A percentile compares a stretch with the other conserved stretches of the same genome.
These are phyloP conservation scores for Candida adriatica DNA, from an alignment of 805 yeast genomes.

Conservation along the genomic window DNA sequence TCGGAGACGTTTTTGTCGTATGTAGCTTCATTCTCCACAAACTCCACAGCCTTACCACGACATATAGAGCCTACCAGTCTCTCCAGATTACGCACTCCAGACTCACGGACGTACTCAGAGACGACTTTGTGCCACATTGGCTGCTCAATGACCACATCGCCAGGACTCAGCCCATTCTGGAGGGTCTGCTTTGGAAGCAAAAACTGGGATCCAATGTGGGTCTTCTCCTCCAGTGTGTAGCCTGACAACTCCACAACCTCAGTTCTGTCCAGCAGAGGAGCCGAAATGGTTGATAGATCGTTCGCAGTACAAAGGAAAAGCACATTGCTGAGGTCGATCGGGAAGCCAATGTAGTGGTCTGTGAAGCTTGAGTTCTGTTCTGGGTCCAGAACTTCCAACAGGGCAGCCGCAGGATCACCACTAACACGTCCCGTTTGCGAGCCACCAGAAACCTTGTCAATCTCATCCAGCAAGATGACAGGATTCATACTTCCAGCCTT, in stretches of 20 bases:
- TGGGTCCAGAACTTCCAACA: slow-evolving; percentile 83
- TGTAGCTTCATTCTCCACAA: slow-evolving; percentile 19
- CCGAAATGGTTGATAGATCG: slow-evolving; percentile 60
- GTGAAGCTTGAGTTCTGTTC: slow-evolving; percentile 74
- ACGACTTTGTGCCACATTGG: slow-evolving; percentile 57
- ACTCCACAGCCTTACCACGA: slow-evolving; percentile 76
- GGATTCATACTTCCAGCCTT: slow-evolving; percentile 77
- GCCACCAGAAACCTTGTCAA: slow-evolving; percentile 69
- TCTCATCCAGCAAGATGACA: slow-evolving; percentile 75
- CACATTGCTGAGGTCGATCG: slow-evolving; percentile 75
- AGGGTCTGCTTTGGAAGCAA: slow-evolving; percentile 69
- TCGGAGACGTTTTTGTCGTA: slow-evolving; percentile 31
- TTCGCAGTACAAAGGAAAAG: slow-evolving; percentile 85
- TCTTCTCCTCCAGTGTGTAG: slow-evolving; percentile 72
- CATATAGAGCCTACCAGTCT: slow-evolving; percentile 70
- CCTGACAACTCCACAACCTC: slow-evolving; percentile 76
- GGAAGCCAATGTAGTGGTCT: slow-evolving; percentile 83
- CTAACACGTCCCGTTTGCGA: slow-evolving; percentile 37
- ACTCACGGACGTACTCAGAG: slow-evolving; percentile 68
- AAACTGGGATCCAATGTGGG: slow-evolving; percentile 60
- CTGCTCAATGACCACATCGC: slow-evolving; percentile 39
- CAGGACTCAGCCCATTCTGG: slow-evolving; percentile 53
- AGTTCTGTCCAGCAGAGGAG: slow-evolving; percentile 78
- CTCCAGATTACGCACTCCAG: slow-evolving; percentile 81
- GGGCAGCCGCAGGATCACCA: slow-evolving; percentile 89